Conservation (phyloP, 495 filamentous ascomycete species). For the Rusavskia elegans region DNA sequence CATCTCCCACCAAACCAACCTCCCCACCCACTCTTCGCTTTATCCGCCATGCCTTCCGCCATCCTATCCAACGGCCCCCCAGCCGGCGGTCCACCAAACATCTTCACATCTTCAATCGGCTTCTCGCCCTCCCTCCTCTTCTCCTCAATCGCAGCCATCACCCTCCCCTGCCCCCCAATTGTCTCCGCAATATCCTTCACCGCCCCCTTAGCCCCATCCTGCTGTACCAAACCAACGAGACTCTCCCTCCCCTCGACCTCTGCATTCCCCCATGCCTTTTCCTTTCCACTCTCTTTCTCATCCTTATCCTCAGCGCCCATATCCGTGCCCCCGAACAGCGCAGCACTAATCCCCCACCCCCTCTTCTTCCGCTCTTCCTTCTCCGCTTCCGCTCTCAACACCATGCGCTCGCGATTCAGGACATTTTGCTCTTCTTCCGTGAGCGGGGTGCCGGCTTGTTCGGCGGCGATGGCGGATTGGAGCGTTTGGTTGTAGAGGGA, state of each 20-base stretch:
- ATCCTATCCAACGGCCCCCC: conserved; percentile 12
- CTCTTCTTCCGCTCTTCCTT: conserved; percentile 20
- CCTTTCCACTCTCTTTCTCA: conserved; percentile 18
- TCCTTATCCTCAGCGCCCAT: conserved; percentile 22
- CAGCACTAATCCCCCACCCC: conserved; percentile 21
- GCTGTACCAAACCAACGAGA: conserved; percentile 15
- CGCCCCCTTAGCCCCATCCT: conserved; percentile 14
- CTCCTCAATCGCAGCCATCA: conserved; percentile 4
- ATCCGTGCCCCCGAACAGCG: conserved; percentile 31
- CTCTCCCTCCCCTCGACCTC: conserved; percentile 14
- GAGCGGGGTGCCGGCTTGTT: conserved; percentile 27
- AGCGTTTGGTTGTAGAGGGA: conserved; percentile 41
- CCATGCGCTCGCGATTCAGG: conserved; percentile 45
- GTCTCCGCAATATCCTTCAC: conserved; percentile 21
- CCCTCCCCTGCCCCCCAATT: conserved; percentile 9
- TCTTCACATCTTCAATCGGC: background rate
- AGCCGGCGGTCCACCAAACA: background rate
- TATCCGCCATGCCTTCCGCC: conserved; percentile 5
- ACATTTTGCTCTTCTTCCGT: conserved; percentile 20
- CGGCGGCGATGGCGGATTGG: conserved; percentile 44
- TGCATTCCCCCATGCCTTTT: conserved; percentile 19
- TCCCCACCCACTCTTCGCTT: background rate
- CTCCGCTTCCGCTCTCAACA: conserved; percentile 25
- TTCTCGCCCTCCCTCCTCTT: conserved; percentile 3
- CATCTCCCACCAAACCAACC: conserved; percentile 1